Evolutionary conservation across 139 green algal genomes (phyloP).

Genomic region (Chlamydomonas sp.): DNA sequence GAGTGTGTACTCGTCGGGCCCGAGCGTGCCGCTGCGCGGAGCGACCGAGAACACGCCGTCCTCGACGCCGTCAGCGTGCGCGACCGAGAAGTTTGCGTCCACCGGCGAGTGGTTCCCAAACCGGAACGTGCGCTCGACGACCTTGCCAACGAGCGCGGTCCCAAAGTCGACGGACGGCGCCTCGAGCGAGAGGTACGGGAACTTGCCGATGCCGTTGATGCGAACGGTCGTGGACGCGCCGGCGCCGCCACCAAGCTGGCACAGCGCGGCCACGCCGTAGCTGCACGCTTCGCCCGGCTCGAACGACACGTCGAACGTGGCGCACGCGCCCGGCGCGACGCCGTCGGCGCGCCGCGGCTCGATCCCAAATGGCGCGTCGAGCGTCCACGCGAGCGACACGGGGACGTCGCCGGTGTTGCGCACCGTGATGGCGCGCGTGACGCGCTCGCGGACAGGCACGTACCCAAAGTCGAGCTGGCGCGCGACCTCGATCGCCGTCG

Average conservation of each 20-base stretch:
- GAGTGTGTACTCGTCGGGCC: constrained; percentile 37
- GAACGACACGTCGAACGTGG: constrained; percentile 39
- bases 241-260: constrained; percentile 37
- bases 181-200: constrained; percentile 55
- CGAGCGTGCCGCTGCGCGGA: constrained; percentile 35
- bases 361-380: constrained; percentile 52
- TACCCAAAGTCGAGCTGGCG: constrained; percentile 47
- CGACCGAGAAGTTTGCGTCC: constrained; percentile 41
- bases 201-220: constrained; percentile 59
- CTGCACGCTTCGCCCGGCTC: constrained; percentile 49
- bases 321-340: constrained; percentile 31
- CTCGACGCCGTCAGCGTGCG: background rate
- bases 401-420: constrained; percentile 52
- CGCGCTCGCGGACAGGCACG: constrained; percentile 34
- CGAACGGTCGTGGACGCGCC: constrained; percentile 10
- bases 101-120: constrained; percentile 57
- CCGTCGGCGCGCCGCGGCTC: constrained; percentile 23
- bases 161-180: constrained; percentile 43
- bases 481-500: constrained; percentile 30
- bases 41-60: constrained; percentile 25
- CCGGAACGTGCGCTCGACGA: constrained; percentile 25
- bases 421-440: constrained; percentile 21
- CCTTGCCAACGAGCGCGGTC: constrained; percentile 49
- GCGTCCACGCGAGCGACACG: constrained; percentile 42
- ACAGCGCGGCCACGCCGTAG: constrained; percentile 37